Conservation (phyloP, 1,284 basidiomycete genomes). For the Athelia psychrophila region DNA sequence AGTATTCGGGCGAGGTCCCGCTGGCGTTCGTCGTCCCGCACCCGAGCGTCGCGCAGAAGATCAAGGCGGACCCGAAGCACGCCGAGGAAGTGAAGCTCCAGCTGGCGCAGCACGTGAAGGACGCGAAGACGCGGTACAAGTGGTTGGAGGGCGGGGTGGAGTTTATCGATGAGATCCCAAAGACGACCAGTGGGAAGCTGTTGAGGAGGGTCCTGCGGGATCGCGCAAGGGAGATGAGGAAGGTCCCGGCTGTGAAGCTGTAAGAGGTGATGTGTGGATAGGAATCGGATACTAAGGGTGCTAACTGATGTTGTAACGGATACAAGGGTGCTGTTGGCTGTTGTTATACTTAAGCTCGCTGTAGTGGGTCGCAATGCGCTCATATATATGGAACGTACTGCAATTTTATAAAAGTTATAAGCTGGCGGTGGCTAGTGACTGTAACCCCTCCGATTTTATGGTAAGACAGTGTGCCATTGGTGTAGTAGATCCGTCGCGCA, state of each 20-base stretch:
- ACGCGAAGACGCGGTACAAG: slow-evolving; percentile 72
- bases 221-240: slow-evolving; percentile 26
- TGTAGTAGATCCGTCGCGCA: too few relatives aligned
- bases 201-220: slow-evolving; percentile 43
- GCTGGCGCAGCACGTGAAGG: slow-evolving; percentile 41
- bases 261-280: neutral
- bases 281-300: too few relatives aligned
- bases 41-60: slow-evolving; percentile 36
- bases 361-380: too few relatives aligned
- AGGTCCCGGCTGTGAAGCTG: neutral
- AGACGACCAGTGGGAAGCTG: slow-evolving; percentile 71
- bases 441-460: too few relatives aligned
- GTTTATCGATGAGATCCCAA: slow-evolving; percentile 67
- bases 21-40: slow-evolving; percentile 66
- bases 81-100: neutral
- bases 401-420: too few relatives aligned
- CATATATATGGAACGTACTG: too few relatives aligned
- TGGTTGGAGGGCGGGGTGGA: slow-evolving; percentile 64
- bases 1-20: slow-evolving; percentile 78
- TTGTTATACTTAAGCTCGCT: too few relatives aligned
- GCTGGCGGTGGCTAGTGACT: too few relatives aligned
- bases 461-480: too few relatives aligned
- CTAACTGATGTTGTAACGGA: too few relatives aligned
- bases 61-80: slow-evolving; percentile 30
- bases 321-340: too few relatives aligned